Conservation (phyloP, 805 yeast species). For the Saccharomycopsis guyanensis region DNA sequence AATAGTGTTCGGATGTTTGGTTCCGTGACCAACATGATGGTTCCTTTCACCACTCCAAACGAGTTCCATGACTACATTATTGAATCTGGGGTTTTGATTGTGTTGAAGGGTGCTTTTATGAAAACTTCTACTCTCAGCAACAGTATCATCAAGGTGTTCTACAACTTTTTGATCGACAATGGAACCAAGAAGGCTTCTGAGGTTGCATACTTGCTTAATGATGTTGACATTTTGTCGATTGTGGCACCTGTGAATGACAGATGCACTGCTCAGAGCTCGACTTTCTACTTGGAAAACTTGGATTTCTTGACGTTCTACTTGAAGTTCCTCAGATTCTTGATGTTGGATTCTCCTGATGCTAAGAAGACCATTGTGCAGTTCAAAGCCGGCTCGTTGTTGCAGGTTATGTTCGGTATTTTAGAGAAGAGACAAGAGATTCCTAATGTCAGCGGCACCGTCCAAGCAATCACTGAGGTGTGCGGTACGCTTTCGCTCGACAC, state of each 20-base stretch:
- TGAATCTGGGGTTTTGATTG: not conserved
- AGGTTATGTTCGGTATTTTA: not conserved
- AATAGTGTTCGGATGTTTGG: not conserved
- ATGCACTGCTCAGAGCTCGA: not conserved
- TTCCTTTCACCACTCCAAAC: not conserved
- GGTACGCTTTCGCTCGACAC: not conserved
- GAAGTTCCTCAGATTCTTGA: not conserved
- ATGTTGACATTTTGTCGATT: not conserved
- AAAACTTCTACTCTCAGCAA: not conserved
- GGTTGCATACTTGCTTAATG: not conserved
- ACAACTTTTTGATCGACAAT: not conserved
- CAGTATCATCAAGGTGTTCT: not conserved
- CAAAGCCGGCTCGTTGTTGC: not conserved
- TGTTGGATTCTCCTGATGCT: slow-evolving; percentile 1
- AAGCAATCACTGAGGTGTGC: not conserved
- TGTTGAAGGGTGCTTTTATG: not conserved
- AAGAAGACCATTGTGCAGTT: not conserved
- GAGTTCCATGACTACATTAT: slow-evolving; percentile 1
- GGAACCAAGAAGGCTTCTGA: not conserved
- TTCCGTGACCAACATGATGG: not conserved
- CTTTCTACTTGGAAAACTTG: not conserved
- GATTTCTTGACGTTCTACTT: not conserved
- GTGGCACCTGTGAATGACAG: not conserved
- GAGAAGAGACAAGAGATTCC: not conserved
- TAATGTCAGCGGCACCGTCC: not conserved